A percentile compares a stretch with the other conserved stretches of the same genome.
Evolutionary conservation across 1,284 basidiomycete species (phyloP).

Genomic region (Tilletia caries): DNA sequence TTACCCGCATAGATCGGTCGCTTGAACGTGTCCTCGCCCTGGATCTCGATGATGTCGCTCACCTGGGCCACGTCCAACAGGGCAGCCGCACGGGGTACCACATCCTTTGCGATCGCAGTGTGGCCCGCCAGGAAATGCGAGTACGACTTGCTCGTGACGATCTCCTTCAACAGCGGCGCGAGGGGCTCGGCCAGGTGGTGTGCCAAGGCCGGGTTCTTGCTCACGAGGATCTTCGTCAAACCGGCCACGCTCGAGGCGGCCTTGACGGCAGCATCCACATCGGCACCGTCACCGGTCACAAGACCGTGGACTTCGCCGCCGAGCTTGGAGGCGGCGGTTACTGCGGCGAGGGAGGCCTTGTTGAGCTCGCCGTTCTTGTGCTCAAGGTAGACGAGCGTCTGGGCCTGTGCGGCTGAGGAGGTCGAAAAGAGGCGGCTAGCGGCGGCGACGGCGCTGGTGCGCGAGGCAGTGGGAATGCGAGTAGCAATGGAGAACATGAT

Average conservation of each 20-base stretch:
- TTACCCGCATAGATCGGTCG: slow-evolving; percentile 98
- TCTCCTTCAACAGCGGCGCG: slow-evolving; percentile 59
- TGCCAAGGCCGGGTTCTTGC: slow-evolving; percentile 42
- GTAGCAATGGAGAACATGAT: not conserved
- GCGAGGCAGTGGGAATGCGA: slow-evolving; percentile 3
- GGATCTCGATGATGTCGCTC: slow-evolving; percentile 86
- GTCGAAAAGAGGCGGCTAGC: slow-evolving; percentile 27
- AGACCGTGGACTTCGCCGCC: slow-evolving; percentile 83
- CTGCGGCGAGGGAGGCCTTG: slow-evolving; percentile 77
- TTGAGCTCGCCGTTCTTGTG: slow-evolving; percentile 79
- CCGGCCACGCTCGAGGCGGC: slow-evolving; percentile 72
- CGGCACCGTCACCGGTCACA: slow-evolving; percentile 70
- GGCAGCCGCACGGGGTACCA: slow-evolving; percentile 82
- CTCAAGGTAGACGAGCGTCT: slow-evolving; percentile 79
- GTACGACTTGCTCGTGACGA: slow-evolving; percentile 59
- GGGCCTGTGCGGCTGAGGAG: slow-evolving; percentile 44
- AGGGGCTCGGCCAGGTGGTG: slow-evolving; percentile 54
- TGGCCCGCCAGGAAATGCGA: slow-evolving; percentile 86
- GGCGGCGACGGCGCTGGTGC: slow-evolving; percentile 17
- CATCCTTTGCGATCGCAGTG: slow-evolving; percentile 69
- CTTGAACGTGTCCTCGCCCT: slow-evolving; percentile 74
- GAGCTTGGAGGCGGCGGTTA: slow-evolving; percentile 80
- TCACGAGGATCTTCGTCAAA: slow-evolving; percentile 56
- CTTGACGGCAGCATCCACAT: slow-evolving; percentile 71
- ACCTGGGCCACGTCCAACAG: slow-evolving; percentile 67